These are phyloP conservation scores for Paramecium sexaurelia DNA, from an alignment of 73 alveolate genomes.

Conservation along the genomic window DNA sequence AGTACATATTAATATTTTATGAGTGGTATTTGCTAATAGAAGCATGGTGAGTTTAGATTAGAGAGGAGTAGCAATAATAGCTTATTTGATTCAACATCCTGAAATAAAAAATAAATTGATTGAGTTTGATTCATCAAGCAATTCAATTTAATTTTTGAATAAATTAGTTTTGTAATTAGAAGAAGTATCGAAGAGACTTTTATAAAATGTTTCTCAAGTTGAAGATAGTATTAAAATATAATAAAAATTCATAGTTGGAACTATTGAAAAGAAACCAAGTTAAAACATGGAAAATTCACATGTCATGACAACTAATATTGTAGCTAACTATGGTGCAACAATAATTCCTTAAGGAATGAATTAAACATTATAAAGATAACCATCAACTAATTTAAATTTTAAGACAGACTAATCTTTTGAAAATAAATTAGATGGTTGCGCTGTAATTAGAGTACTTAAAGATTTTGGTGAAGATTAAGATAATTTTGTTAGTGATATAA, in stretches of 20 bases:
- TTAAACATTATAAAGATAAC: neutral
- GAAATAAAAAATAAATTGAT: neutral
- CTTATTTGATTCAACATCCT: neutral
- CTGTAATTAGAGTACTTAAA: neutral
- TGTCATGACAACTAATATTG: neutral
- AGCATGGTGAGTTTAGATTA: constrained; percentile 34
- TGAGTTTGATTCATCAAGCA: neutral
- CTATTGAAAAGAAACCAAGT: constrained; percentile 13
- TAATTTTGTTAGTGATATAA: neutral
- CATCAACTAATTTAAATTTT: neutral
- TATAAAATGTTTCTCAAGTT: neutral
- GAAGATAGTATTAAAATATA: neutral
- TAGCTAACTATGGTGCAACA: neutral
- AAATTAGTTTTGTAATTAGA: neutral
- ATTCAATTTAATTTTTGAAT: neutral
- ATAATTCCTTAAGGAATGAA: neutral
- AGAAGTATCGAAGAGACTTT: neutral
- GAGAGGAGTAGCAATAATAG: neutral
- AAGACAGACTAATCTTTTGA: neutral
- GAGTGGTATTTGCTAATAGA: constrained; percentile 20
- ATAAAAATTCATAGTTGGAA: neutral
- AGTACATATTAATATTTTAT: neutral
- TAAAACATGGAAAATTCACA: neutral
- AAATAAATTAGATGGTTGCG: neutral
- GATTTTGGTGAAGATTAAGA: constrained; percentile 25